Conservation (phyloP, 2,329 filamentous ascomycete species). For the Sporothrix dimorphospora region DNA sequence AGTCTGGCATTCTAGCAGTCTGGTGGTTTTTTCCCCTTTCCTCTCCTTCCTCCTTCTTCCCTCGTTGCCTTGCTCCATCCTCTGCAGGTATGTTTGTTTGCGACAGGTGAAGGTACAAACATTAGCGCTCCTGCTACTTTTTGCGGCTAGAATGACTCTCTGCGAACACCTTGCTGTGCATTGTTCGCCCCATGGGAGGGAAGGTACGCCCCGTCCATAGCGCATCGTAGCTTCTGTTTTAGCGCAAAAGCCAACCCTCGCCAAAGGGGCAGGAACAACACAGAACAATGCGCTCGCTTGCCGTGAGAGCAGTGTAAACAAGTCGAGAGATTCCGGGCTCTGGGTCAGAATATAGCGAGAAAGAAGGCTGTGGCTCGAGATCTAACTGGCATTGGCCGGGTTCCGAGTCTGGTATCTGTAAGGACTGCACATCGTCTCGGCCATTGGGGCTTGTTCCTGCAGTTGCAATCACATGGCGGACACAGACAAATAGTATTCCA, state of each 20-base stretch:
- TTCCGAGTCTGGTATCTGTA: neutral
- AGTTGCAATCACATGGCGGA: neutral
- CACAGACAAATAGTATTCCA: neutral
- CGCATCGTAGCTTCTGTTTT: conserved; percentile 18
- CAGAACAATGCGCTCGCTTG: neutral
- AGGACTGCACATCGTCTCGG: neutral
- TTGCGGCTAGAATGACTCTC: neutral
- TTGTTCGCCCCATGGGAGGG: conserved; percentile 9
- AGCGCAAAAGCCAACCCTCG: neutral
- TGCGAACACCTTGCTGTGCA: conserved; percentile 8
- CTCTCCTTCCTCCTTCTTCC: neutral
- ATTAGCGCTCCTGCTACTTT: neutral
- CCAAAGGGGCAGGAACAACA: conserved; percentile 1
- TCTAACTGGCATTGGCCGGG: neutral
- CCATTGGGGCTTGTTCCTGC: neutral
- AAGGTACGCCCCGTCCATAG: conserved; percentile 27
- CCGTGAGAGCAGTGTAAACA: neutral
- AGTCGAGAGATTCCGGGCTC: neutral
- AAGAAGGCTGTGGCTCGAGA: neutral
- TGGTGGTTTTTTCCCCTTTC: neutral
- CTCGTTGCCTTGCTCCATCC: neutral
- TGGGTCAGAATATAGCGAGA: neutral
- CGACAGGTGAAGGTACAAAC: neutral
- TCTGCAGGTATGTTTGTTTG: neutral
- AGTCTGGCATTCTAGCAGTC: too few species aligned